Conservation (phyloP, 768 basidiomycete species). For the Lactifluus piperatus region DNA sequence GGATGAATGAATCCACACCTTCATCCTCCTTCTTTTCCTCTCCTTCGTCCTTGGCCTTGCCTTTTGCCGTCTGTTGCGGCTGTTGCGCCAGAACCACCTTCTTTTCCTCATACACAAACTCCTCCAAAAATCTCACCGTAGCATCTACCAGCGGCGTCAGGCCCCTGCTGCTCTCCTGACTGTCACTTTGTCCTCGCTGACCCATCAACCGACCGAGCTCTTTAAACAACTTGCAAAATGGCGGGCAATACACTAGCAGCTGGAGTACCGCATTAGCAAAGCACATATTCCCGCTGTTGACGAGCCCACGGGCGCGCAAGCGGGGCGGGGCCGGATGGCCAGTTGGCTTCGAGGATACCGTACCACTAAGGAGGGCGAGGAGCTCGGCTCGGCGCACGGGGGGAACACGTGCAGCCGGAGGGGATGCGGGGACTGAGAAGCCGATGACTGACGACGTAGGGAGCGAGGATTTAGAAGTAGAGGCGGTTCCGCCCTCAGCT, state of each 20-base stretch:
- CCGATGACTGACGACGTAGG: constrained; percentile 68
- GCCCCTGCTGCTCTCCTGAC: constrained; percentile 20
- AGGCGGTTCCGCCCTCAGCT: constrained; percentile 24
- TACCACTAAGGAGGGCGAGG: constrained; percentile 42
- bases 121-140: constrained; percentile 64
- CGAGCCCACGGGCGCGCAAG: constrained; percentile 68
- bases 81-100: constrained; percentile 21
- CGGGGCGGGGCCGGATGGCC: constrained; percentile 22
- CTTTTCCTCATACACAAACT: constrained; percentile 44
- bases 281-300: constrained; percentile 97
- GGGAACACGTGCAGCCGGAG: constrained; percentile 25
- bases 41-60: constrained; percentile 34
- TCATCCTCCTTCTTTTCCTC: constrained; percentile 40
- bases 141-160: constrained; percentile 57
- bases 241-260: constrained; percentile 80
- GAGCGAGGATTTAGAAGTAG: constrained; percentile 39
- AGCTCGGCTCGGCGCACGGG: constrained; percentile 37
- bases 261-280: constrained; percentile 95
- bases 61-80: constrained; percentile 19
- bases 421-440: constrained; percentile 57
- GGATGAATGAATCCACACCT: constrained; percentile 65
- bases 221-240: constrained; percentile 70
- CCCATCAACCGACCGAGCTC: constrained; percentile 52
- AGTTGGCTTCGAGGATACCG: constrained; percentile 23
- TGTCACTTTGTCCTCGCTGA: constrained; percentile 25